phyloP scores from a whole-genome alignment of 2,329 filamentous ascomycete species.

The Fusarium falciforme region DNA sequence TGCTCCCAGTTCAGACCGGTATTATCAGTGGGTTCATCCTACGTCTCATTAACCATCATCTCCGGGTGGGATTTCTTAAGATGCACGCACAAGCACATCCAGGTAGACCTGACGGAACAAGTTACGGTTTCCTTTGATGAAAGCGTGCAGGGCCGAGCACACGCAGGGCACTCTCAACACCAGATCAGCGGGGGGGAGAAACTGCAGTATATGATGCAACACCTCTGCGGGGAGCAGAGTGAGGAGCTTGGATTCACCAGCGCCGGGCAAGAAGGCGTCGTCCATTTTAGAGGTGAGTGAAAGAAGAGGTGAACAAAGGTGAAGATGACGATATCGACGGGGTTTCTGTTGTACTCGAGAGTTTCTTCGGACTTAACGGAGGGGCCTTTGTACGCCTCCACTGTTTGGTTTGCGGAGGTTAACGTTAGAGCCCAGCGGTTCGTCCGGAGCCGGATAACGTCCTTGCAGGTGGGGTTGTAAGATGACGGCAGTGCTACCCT shows the following conservation, averaged over 20 bases:
- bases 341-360: background rate
- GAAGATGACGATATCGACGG: slow-evolving; percentile 31
- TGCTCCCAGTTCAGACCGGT: slow-evolving; percentile 55
- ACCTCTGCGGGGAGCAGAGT: slow-evolving; percentile 69
- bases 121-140: slow-evolving; percentile 67
- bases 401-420: slow-evolving; percentile 8
- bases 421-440: background rate
- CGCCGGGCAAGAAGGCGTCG: background rate
- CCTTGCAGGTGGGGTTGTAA: background rate
- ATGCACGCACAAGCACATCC: slow-evolving; percentile 60
- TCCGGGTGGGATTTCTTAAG: background rate
- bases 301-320: background rate
- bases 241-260: slow-evolving; percentile 32
- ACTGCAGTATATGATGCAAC: slow-evolving; percentile 68
- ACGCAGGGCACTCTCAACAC: slow-evolving; percentile 58
- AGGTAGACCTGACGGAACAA: slow-evolving; percentile 74
- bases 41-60: background rate
- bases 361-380: slow-evolving; percentile 28
- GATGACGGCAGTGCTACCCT: background rate
- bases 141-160: slow-evolving; percentile 64
- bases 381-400: background rate
- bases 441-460: background rate
- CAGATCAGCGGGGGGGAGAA: slow-evolving; percentile 68
- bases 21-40: slow-evolving; percentile 50
- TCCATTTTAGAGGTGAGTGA: slow-evolving; percentile 16